These are phyloP conservation scores for Bretschneidera sinensis DNA, from an alignment of 345 rosid genomes.

Conservation along the genomic window DNA sequence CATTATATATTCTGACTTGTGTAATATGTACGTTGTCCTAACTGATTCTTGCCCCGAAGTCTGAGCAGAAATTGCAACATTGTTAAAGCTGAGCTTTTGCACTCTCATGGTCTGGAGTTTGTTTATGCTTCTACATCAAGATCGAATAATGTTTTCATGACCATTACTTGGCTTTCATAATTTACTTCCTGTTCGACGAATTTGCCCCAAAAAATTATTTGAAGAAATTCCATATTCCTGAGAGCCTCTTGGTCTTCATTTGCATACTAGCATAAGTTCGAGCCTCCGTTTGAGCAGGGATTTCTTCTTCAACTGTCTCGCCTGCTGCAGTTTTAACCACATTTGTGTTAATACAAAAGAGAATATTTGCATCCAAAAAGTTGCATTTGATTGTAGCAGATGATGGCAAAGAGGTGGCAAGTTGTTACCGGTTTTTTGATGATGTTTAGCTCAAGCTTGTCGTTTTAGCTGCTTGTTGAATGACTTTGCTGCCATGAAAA, in stretches of 20 bases:
- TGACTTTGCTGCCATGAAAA: conserved; percentile 49
- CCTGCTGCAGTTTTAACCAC: conserved; percentile 21
- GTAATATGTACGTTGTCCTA: too few species aligned
- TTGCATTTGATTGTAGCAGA: too few species aligned
- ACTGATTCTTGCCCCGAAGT: too few species aligned
- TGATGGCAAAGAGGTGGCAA: not conserved
- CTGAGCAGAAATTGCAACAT: too few species aligned
- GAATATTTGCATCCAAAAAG: too few species aligned
- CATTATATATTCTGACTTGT: too few species aligned
- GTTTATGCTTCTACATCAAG: too few species aligned
- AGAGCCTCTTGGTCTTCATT: conserved; percentile 36
- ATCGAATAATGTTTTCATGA: too few species aligned
- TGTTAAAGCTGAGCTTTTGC: too few species aligned
- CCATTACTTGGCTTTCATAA: too few species aligned
- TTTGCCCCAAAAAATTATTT: conserved; percentile 21
- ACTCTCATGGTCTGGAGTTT: too few species aligned
- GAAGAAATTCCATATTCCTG: conserved; percentile 30
- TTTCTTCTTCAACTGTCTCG: conserved; percentile 39
- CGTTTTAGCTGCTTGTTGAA: conserved; percentile 36
- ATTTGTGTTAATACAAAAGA: not conserved
- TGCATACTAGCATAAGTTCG: conserved; percentile 33
- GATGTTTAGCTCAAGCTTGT: conserved; percentile 17
- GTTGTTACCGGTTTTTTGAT: conserved; percentile 16
- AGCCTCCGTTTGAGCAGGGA: conserved; percentile 58
- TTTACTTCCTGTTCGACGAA: not conserved